Base-by-base conservation (phyloP, 2,329 filamentous ascomycete species). In the Aspergillus ibericus region DNA sequence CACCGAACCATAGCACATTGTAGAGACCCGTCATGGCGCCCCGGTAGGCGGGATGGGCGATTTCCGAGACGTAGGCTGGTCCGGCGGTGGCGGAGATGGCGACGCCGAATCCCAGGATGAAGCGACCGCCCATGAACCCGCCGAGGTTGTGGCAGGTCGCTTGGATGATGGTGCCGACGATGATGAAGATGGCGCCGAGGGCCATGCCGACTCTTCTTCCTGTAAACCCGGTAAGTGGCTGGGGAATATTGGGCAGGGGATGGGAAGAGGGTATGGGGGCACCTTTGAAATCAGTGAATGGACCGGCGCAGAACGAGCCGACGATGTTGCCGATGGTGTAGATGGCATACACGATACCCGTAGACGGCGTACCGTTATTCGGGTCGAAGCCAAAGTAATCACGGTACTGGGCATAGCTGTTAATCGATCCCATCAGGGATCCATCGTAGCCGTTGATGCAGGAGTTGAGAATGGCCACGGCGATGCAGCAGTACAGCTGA, bases 291-390 rank as follows among this genome's bases (percentile, higher is more conserved):
- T 80, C 78, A 5, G 72, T 75, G 13, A 76, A 76, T 4, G 78
- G 78, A 2, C 78, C 80, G 1, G 77, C 77, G 25, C 71, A 67
- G 38, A 80, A 77, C 7, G 77, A 76, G 15, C 77, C 77, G 74
- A 82, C 81, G 9, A 82, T 68, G 55, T 79, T 80, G n/a, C 75
- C 80, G 44, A 81, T 78, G 2, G 75, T 80, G 64, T 80, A 81
- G 52, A 82, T 81, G 34, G 79, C 79, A 50, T 69, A 81, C 8
- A 81, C 78, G 46, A 82, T 80, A 18, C 79, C 79, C 5, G 80
- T 81, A 1, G 66, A 65, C 0, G 77, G 75, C 1, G 76, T 79
- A 47, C 76, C 76, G 44, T 71, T 70, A 16, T 70, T 69, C 5
- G 68, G 52, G 53, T 70, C 62, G 63, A 80, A 80, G 22, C 72